Evolutionary conservation across 2,329 filamentous ascomycete species (phyloP).

Genomic region (Xylariaceae sp.): DNA sequence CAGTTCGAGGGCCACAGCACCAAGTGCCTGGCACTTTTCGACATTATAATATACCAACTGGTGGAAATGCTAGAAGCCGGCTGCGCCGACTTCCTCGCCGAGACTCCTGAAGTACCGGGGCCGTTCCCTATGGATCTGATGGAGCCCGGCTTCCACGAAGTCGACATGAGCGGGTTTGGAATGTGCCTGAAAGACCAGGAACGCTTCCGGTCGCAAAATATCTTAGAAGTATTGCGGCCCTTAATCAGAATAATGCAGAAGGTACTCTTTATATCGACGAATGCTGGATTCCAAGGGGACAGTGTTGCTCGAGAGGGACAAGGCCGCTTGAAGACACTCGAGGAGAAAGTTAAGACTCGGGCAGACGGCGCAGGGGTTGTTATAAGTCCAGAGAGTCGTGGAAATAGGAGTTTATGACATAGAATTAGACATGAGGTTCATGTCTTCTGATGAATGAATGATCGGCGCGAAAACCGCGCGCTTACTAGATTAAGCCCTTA

Average conservation of each 20-base stretch:
- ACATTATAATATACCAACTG: slow-evolving; percentile 3
- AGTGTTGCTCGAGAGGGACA: slow-evolving; percentile 1
- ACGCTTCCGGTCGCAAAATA: slow-evolving; percentile 1
- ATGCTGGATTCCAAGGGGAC: background rate
- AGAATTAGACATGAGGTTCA: slow-evolving; percentile 1
- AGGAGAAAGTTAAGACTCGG: slow-evolving; percentile 1
- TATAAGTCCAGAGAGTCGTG: background rate
- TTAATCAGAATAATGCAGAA: slow-evolving; percentile 3
- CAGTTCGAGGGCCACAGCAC: background rate
- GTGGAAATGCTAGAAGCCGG: background rate
- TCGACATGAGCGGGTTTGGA: slow-evolving; percentile 1
- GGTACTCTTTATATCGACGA: slow-evolving; percentile 1
- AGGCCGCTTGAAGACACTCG: background rate
- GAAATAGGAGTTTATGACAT: background rate
- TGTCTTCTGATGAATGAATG: background rate
- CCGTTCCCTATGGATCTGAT: background rate
- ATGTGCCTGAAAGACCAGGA: background rate
- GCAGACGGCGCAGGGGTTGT: background rate
- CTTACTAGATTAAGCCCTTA: background rate
- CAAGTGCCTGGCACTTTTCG: slow-evolving; percentile 1
- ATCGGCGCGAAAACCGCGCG: background rate
- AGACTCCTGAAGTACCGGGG: background rate
- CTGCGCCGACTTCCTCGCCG: slow-evolving; percentile 1
- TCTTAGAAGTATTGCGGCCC: slow-evolving; percentile 1
- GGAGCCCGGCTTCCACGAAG: slow-evolving; percentile 1